Percentiles rank a stretch among this genome's conserved stretches.
phyloP scores from a whole-genome alignment of 345 rosid genomes.

The Capsella bursapastoris region DNA sequence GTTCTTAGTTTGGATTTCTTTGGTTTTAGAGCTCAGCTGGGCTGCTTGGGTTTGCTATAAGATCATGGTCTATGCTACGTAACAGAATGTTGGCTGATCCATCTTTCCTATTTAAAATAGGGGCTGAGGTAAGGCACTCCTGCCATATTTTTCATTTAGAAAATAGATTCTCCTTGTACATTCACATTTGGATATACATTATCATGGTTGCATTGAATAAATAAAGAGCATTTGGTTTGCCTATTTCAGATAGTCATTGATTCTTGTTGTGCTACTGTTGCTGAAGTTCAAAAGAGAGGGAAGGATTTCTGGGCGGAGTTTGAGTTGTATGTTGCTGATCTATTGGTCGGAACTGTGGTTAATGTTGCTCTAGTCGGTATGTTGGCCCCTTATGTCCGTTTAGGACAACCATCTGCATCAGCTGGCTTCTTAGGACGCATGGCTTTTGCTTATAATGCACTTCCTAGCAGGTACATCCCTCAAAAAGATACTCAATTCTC shows the following conservation, averaged over 20 bases:
- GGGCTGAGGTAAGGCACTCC: slow-evolving; percentile 64
- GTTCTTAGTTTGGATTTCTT: slow-evolving; percentile 5
- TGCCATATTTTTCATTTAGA: not conserved
- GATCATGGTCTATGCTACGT: slow-evolving; percentile 75
- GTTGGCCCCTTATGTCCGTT: slow-evolving; percentile 92
- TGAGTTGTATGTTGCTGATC: slow-evolving; percentile 91
- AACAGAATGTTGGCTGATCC: slow-evolving; percentile 95
- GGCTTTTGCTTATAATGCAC: slow-evolving; percentile 79
- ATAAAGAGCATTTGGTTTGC: slow-evolving; percentile 3
- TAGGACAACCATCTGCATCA: slow-evolving; percentile 68
- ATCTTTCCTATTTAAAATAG: slow-evolving; percentile 92
- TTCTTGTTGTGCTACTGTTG: slow-evolving; percentile 90
- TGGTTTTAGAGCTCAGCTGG: slow-evolving; percentile 64
- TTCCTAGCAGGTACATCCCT: slow-evolving; percentile 78
- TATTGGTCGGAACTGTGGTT: slow-evolving; percentile 84
- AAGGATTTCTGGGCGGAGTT: slow-evolving; percentile 95
- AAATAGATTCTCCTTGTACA: not conserved
- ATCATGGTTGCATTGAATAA: not conserved
- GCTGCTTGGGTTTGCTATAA: slow-evolving; percentile 68
- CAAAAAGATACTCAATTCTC: slow-evolving; percentile 4
- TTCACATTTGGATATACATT: not conserved
- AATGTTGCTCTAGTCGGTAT: slow-evolving; percentile 88
- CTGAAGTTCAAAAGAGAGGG: slow-evolving; percentile 92
- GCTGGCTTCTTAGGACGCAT: slow-evolving; percentile 67
- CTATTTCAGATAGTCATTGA: slow-evolving; percentile 80